Evolutionary conservation across 257 asterid genomes (phyloP).

Genomic region (Leonotis leonurus): DNA sequence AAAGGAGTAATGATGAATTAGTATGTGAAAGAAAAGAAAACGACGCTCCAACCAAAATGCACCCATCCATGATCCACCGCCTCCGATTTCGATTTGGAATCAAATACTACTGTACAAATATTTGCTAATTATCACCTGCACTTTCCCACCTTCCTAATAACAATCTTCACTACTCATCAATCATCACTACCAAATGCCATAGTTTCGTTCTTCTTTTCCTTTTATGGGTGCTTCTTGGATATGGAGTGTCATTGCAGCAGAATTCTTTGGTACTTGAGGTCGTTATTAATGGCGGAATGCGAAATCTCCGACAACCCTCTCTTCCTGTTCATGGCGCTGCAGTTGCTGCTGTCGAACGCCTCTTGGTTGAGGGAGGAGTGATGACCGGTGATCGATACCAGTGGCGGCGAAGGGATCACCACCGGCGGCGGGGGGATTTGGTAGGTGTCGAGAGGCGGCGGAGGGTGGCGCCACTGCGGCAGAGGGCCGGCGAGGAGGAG

Average conservation of each 20-base stretch:
- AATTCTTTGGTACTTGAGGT: constrained; percentile 47
- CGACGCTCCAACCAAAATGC: constrained; percentile 24
- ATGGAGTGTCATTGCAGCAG: constrained; percentile 45
- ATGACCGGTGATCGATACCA: not conserved
- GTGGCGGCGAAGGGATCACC: constrained; percentile 17
- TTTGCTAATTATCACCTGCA: not conserved
- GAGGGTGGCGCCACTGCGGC: constrained; percentile 98
- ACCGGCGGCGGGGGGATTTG: constrained; percentile 89
- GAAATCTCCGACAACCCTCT: constrained; percentile 38
- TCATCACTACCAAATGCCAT: too few species aligned
- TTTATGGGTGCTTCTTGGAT: too few species aligned
- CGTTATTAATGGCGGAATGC: constrained; percentile 38
- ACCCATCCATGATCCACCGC: constrained; percentile 11
- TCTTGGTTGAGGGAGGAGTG: not conserved
- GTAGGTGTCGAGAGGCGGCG: constrained; percentile 68
- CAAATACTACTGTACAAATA: constrained; percentile 31
- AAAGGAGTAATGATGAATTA: too few species aligned
- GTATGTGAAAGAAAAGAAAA: too few species aligned
- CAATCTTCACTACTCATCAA: constrained; percentile 11
- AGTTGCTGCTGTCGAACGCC: constrained; percentile 21
- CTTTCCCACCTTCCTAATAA: constrained; percentile 1
- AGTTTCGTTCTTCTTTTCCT: too few species aligned
- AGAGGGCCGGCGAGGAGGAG: constrained; percentile 83
- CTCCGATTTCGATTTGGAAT: too few species aligned
- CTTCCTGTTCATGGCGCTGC: constrained; percentile 48